Conservation (phyloP, 2,329 filamentous ascomycete genomes). For the Exophiala sideris region DNA sequence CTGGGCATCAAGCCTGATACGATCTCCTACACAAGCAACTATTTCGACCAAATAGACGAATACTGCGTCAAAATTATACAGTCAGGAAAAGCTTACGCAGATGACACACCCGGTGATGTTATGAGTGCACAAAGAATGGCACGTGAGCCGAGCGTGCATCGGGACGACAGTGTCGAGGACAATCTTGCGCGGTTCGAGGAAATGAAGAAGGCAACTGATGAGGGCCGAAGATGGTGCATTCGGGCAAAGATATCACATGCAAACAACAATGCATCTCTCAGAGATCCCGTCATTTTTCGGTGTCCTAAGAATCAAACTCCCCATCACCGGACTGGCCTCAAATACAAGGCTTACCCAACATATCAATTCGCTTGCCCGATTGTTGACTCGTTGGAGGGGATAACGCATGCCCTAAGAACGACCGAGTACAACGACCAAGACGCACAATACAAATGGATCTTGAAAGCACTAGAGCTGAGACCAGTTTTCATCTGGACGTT, state of each 20-base stretch:
- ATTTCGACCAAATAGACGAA: conserved; percentile 89
- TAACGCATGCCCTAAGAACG: conserved; percentile 63
- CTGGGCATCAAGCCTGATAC: conserved; percentile 89
- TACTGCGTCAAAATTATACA: conserved; percentile 80
- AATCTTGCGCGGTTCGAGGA: conserved; percentile 82
- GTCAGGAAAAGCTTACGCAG: conserved; percentile 84
- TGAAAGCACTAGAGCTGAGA: conserved; percentile 46
- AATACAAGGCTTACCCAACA: conserved; percentile 66
- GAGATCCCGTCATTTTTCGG: conserved; percentile 95
- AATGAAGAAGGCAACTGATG: conserved; percentile 82
- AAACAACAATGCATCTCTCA: conserved; percentile 90
- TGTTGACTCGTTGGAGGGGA: conserved; percentile 60
- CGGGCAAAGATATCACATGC: conserved; percentile 90
- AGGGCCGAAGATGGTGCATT: conserved; percentile 83
- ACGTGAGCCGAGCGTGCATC: conserved; percentile 75
- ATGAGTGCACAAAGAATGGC: conserved; percentile 84
- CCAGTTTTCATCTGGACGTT: conserved; percentile 51
- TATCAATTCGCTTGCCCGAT: conserved; percentile 66
- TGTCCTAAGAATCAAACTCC: conserved; percentile 64
- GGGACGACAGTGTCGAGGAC: conserved; percentile 76
- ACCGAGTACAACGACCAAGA: conserved; percentile 58
- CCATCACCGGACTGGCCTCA: conserved; percentile 61
- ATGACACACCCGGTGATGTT: conserved; percentile 85
- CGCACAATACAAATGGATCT: conserved; percentile 52
- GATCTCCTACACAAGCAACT: conserved; percentile 88